A percentile compares a stretch with the other conserved stretches of the same genome.
Conservation (phyloP, 2,329 filamentous ascomycete genomes). For the Pezicula rhizophila region DNA sequence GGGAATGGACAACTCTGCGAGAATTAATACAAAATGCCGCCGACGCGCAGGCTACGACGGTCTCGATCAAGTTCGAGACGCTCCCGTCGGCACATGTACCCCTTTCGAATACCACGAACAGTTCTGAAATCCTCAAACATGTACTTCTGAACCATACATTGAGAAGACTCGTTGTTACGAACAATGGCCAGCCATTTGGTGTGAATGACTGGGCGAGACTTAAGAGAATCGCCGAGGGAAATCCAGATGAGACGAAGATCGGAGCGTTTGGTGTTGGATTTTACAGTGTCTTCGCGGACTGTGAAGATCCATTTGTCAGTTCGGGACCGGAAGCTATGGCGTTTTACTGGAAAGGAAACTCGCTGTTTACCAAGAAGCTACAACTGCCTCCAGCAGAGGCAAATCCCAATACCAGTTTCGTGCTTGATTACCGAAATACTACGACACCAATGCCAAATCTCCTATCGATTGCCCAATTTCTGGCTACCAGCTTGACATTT, state of each 20-base stretch:
- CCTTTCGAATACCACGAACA: constrained; percentile 53
- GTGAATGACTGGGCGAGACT: constrained; percentile 88
- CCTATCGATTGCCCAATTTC: constrained; percentile 80
- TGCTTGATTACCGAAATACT: constrained; percentile 86
- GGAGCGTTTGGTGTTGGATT: constrained; percentile 97
- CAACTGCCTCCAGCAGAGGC: constrained; percentile 62
- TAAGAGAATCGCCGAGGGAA: constrained; percentile 97
- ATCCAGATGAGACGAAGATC: constrained; percentile 98
- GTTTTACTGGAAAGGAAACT: constrained; percentile 99
- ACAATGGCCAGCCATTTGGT: constrained; percentile 83
- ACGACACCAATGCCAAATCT: constrained; percentile 83
- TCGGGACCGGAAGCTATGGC: constrained; percentile 92
- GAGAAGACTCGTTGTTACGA: constrained; percentile 81
- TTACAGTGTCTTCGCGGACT: constrained; percentile 97
- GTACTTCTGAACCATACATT: constrained; percentile 79
- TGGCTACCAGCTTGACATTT: constrained; percentile 93
- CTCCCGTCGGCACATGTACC: constrained; percentile 75
- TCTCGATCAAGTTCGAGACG: constrained; percentile 89
- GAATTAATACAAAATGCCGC: constrained; percentile 98
- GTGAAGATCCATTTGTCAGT: constrained; percentile 93
- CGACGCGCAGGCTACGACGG: constrained; percentile 84
- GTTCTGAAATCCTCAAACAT: constrained; percentile 73
- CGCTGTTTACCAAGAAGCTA: constrained; percentile 84
- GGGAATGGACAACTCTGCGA: constrained; percentile 85
- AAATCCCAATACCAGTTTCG: constrained; percentile 77